Evolutionary conservation across 2,329 filamentous ascomycete genomes (phyloP), one percentile per base, ranked within the genome.

Genomic region (Fusarium zealandicum): DNA sequence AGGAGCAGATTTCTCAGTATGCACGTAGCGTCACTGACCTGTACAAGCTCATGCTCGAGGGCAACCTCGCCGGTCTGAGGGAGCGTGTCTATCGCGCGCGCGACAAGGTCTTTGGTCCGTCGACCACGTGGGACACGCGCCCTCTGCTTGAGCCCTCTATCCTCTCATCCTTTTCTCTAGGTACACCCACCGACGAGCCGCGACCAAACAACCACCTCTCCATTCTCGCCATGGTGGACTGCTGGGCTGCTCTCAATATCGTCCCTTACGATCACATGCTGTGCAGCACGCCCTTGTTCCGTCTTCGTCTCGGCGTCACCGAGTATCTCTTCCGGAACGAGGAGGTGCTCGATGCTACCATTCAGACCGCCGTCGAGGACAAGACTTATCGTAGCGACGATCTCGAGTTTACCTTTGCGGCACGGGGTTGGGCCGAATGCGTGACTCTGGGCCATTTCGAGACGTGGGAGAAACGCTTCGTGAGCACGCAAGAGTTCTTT

Each of bases 181-280:
- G 90, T 30, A 85, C 88, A 51, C 84, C 85, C 4, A 64, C 83
- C 79, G 82, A 88, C 68, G 79, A 60, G 69, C 75, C 62, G 67
- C 84, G 91, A 16, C 91, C 89, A 46, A 99, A 99, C 76, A 99
- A 95, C 72, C 96, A 99, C 74, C 82, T 99, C 25, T 93, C 88
- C 71, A 81, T 99, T 51, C 82, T 99, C 37, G 95, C 93, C 39
- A 99, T 99, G 85, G 96, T 98, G 36, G 95, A 99, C 77, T 98
- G 93, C 76, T 99, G 95, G 95, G 95, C 90, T 71, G 90, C 91
- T 64, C 82, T 98, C 38, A 90, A 87, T 28, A 99, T 97, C 67
- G 90, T 96, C 40, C 95, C 95, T 1, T 99, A 99, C 74, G 93
- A 99, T 75, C 96, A 99, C 79, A 99, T 99, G 93, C 96, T 99